A percentile compares a stretch with the other conserved stretches of the same genome.
Conservation (phyloP, 768 basidiomycete species). For the Hygrophorus russula region DNA sequence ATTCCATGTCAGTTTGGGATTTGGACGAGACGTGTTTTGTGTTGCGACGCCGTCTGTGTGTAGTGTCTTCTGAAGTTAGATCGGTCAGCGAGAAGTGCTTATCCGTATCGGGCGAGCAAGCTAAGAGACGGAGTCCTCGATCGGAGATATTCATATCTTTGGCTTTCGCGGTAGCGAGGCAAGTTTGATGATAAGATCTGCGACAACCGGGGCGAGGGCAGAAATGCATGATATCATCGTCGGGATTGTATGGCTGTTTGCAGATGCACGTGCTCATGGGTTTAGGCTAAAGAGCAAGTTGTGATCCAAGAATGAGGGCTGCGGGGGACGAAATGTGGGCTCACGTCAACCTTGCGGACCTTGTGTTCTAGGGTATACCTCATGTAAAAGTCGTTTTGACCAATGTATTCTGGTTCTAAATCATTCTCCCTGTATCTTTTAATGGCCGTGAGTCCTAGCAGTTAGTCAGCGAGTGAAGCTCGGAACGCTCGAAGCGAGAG, state of each 20-base stretch:
- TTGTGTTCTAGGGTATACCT: slow-evolving; percentile 32
- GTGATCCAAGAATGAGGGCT: background rate
- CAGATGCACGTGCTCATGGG: slow-evolving; percentile 33
- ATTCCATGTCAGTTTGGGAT: background rate
- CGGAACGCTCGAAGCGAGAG: background rate
- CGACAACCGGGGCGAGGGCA: slow-evolving; percentile 43
- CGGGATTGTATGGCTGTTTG: slow-evolving; percentile 32
- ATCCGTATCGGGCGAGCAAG: slow-evolving; percentile 26
- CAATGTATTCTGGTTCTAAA: slow-evolving; percentile 28
- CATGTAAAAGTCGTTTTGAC: slow-evolving; percentile 29
- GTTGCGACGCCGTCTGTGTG: background rate
- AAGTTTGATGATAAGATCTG: slow-evolving; percentile 35
- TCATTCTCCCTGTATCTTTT: slow-evolving; percentile 26
- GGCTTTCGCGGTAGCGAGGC: slow-evolving; percentile 23
- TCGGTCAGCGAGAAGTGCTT: slow-evolving; percentile 12
- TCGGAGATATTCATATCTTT: slow-evolving; percentile 14
- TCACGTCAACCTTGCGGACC: slow-evolving; percentile 23
- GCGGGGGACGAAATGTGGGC: slow-evolving; percentile 4
- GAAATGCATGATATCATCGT: slow-evolving; percentile 37
- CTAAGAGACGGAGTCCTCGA: slow-evolving; percentile 19
- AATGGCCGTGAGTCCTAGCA: slow-evolving; percentile 24
- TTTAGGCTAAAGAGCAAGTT: slow-evolving; percentile 26
- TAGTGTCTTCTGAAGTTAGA: slow-evolving; percentile 1
- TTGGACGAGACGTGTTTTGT: background rate
- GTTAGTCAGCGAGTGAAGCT: background rate